Evolutionary conservation across 2,329 filamentous ascomycete species (phyloP).

Genomic region (Knufia fluminis): DNA sequence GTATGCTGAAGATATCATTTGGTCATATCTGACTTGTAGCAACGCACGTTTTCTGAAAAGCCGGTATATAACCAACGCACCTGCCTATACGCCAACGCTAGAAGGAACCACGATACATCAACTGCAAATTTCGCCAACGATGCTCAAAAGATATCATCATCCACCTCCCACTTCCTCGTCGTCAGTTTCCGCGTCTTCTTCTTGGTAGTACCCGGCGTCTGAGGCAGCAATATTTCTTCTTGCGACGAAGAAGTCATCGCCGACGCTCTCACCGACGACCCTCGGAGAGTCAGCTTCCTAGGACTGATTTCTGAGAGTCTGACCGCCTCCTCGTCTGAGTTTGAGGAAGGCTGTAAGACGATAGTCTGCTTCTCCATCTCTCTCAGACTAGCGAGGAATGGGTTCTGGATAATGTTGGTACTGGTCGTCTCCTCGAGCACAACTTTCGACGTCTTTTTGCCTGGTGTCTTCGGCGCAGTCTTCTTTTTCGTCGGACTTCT

Average conservation of each 20-base stretch:
- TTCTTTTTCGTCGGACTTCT: constrained; percentile 53
- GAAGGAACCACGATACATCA: too few relatives aligned
- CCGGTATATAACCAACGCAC: neutral
- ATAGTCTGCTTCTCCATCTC: constrained; percentile 13
- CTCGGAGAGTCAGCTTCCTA: constrained; percentile 19
- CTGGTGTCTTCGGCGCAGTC: constrained; percentile 15
- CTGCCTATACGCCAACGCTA: constrained; percentile 9
- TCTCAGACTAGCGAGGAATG: constrained; percentile 17
- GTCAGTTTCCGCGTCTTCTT: constrained; percentile 38
- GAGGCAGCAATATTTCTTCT: neutral
- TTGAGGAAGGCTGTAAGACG: constrained; percentile 14
- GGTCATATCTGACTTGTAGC: too few relatives aligned
- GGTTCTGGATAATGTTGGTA: constrained; percentile 18
- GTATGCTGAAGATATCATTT: too few relatives aligned
- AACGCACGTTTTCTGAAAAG: neutral
- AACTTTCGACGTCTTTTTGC: constrained; percentile 5
- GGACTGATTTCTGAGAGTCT: constrained; percentile 18
- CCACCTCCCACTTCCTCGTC: constrained; percentile 40
- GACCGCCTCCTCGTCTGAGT: constrained; percentile 11
- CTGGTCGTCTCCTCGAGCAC: constrained; percentile 19
- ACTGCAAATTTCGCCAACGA: constrained; percentile 23
- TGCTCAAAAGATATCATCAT: constrained; percentile 24
- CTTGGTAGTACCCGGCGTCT: constrained; percentile 25
- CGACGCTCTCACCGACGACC: constrained; percentile 13
- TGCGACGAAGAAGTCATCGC: neutral